Evolutionary conservation across 1,284 basidiomycete genomes (phyloP), one percentile per base, ranked within the genome.

Genomic region (Cutaneotrichosporon curvatum): DNA sequence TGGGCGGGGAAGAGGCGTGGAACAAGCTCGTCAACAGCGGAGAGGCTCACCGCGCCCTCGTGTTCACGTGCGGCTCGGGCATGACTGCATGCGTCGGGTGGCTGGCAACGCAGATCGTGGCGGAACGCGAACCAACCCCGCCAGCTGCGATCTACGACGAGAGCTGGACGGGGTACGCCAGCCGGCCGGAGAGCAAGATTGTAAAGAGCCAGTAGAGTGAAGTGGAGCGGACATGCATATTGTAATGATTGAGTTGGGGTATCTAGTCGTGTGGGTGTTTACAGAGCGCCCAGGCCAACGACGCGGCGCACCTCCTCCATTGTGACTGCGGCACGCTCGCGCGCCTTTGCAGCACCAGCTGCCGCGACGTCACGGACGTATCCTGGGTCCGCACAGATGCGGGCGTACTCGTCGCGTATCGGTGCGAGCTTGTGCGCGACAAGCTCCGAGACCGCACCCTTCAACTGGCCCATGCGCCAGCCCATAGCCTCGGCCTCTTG

Each of bases 81-180:
- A 98, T 99, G 95, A 96, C 92, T 12, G 95, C 95, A 3, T 87
- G 81, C 6, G 76, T 95, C 6, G 76, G 96, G 11, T 96, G 92
- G 90, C 75, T 95, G 46, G 91, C 87, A 20, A 75, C 83, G 53
- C 79, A 79, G 33, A 62, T 96, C 20, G 89, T 95, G 53, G 90
- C 92, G 57, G 89, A 92, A 78, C 85, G 85, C 57, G 51, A 80
- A 59, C 50, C 44, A 38, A 57, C 58, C 28, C 60, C 62, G 7
- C 59, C 60, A 32, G 57, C 68, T n/a, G 60, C 61, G 6, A 59
- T 75, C 12, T 76, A 75, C 47, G 74, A 75, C 47, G 73, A 76
- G 62, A 63, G 63, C 55, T 65, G 63, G 63, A 62, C 60, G 9
- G 63, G 63, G 12, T 65, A 62, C 31, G 63, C 63, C 9, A 50